Base-by-base conservation (phyloP, 2,329 filamentous ascomycete genomes). In the Botryosphaeria dothidea region DNA sequence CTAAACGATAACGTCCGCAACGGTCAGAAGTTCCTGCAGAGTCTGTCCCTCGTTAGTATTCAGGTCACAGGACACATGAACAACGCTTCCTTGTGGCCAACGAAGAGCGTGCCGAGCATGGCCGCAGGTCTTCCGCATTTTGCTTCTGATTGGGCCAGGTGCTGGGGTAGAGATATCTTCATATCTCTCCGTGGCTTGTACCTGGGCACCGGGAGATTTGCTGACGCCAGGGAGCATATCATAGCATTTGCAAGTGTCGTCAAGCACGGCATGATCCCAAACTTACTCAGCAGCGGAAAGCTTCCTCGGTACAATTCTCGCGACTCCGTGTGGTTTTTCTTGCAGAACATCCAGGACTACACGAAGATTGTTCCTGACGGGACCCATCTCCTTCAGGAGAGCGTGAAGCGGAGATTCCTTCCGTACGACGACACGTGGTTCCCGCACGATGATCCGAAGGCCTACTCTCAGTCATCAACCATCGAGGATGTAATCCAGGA, bases 231-330 rank as follows among this genome's bases (percentile, higher is more conserved):
- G 73, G 93, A 98, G 76, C 96, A 99, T 73, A 97, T 99, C 66
- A 82, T 92, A 66, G 94, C 93, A 8, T 99, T 99, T 79, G 93
- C 92, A 2, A 97, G 93, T 75, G 93, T 99, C 11, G 81, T 99
- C 70, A 99, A 99, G 82, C 95, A 99, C 72, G 95, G 95, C 58
- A 96, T 98, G 93, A 93, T 99, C 65, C 95, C 95, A 15, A 99
- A 99, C 73, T 84, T 99, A 21, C 84, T 99, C 15, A 90, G 92
- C 69, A 92, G 91, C 66, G 93, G 95, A 6, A 92, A 90, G 66
- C 85, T 89, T 17, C 95, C 95, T 3, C 86, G 95, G 27, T 99
- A 98, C 82, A 99, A 99, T 77, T 93, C 95, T 48, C 87, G 95
- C 67, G 95, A 99, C 78, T 97, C 95, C 0, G 88, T 97, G 46